phyloP scores from a whole-genome alignment of 805 yeast genomes.

The Candida dendrica region DNA sequence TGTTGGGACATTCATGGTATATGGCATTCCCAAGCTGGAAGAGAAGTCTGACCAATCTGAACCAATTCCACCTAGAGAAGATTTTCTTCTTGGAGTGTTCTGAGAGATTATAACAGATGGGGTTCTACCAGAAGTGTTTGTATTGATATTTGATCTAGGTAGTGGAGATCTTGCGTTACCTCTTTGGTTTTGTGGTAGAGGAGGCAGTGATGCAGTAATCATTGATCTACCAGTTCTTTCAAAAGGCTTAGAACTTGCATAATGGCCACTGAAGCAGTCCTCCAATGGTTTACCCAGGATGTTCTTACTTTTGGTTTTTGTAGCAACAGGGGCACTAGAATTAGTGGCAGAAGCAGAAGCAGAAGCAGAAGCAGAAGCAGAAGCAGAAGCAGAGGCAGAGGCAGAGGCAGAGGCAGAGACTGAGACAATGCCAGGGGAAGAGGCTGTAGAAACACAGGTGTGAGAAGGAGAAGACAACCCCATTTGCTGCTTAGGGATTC shows the following conservation, averaged over 20 bases:
- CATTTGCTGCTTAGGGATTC: too few relatives aligned
- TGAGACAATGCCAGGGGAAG: too few relatives aligned
- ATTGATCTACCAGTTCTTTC: conserved; percentile 5
- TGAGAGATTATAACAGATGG: background rate
- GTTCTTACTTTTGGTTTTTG: too few relatives aligned
- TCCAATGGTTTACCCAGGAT: too few relatives aligned
- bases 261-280: background rate
- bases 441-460: too few relatives aligned
- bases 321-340: too few relatives aligned
- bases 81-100: conserved; percentile 9
- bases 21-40: conserved; percentile 16
- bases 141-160: background rate
- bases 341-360: too few relatives aligned
- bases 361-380: too few relatives aligned
- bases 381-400: too few relatives aligned
- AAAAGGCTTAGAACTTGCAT: background rate
- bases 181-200: background rate
- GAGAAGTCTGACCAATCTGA: conserved; percentile 11
- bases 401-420: background rate
- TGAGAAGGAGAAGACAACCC: too few relatives aligned
- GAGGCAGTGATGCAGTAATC: background rate
- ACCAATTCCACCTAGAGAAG: conserved; percentile 10
- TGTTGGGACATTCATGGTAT: conserved; percentile 1
- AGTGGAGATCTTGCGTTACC: background rate
- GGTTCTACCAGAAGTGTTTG: background rate